Base-by-base conservation (phyloP, 208 protist genomes). In the Acanthamoeba healyi region DNA sequence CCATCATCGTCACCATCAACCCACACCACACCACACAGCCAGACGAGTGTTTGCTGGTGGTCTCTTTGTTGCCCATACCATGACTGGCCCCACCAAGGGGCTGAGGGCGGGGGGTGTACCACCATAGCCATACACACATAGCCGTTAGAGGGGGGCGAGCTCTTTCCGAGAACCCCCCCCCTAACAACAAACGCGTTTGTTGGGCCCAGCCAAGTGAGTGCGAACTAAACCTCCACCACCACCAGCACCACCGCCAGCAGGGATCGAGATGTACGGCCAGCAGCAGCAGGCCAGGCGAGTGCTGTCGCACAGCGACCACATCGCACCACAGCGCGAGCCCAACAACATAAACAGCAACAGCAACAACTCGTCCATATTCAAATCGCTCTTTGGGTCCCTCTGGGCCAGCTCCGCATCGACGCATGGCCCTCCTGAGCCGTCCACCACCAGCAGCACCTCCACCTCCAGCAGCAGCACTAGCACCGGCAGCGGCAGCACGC, bases 301-400 rank as follows among this genome's bases (percentile, higher is more conserved):
- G n/a, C 34, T 77, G 36, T 77, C 29, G 17, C 29, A 0, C 15
- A 44, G 65, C 65, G 36, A 77, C 65, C 17, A 5, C 9, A 19
- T 34, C 12, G 65, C 29, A 15, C 56, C 24, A 15, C 56, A 63
- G 24, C 15, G 24, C 56, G 24, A 63, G 56, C 15, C 24, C 19
- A 63, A 63, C 56, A 63, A 63, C 15, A n/a, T 63, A 63, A 63
- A 32, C 34, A 74, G 65, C 65, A 6, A 2, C 34, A 14, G 22
- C 22, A 38, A 32, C 65, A 42, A 17, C 36, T 19, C 36, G 0
- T 77, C 65, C 65, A 42, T 87, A 5, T 61, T 87, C 40, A 36
- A 26, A 61, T 87, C 79, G 4, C 29, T 87, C 79, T 87, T 87
- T 42, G 79, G 70, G 22, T 79, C 36, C 70, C n/a, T 79, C 70